phyloP scores from a whole-genome alignment of 2,329 filamentous ascomycete genomes.

The Davidsoniella eucalypti region DNA sequence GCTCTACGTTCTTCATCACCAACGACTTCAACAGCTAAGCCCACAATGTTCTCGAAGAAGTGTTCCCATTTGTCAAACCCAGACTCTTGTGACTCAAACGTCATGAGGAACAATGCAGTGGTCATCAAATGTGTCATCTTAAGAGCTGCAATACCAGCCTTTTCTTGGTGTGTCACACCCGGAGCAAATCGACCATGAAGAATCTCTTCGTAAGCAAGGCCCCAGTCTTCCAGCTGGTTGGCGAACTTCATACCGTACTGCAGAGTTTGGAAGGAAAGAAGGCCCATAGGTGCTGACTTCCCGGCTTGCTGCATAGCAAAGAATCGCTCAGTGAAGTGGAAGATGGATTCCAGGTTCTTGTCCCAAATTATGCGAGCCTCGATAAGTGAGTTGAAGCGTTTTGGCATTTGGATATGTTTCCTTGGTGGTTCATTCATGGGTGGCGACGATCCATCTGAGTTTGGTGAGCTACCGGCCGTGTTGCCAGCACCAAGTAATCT shows the following conservation, averaged over 20 bases:
- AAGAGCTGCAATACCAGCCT: constrained; percentile 41
- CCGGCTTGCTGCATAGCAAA: constrained; percentile 26
- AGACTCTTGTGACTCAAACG: constrained; percentile 40
- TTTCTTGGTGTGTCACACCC: constrained; percentile 35
- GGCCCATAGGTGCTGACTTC: constrained; percentile 34
- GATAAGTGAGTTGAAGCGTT: constrained; percentile 30
- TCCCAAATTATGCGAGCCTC: constrained; percentile 43
- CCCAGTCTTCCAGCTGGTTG: constrained; percentile 37
- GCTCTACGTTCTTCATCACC: constrained; percentile 39
- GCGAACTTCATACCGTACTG: constrained; percentile 33
- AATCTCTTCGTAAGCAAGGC: constrained; percentile 37
- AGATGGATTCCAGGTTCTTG: constrained; percentile 35
- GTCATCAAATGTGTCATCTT: constrained; percentile 47
- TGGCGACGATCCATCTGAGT: neutral
- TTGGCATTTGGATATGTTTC: constrained; percentile 19
- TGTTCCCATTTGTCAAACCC: constrained; percentile 38
- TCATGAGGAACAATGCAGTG: constrained; percentile 40
- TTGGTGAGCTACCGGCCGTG: neutral
- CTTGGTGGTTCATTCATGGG: too few relatives aligned
- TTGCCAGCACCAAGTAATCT: constrained; percentile 20
- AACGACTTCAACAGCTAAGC: constrained; percentile 41
- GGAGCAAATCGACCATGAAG: constrained; percentile 32
- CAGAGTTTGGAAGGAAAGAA: constrained; percentile 32
- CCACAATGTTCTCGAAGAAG: constrained; percentile 38
- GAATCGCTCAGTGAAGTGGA: constrained; percentile 42